phyloP scores from a whole-genome alignment of 495 filamentous ascomycete species.

The Aspergillus baeticus region DNA sequence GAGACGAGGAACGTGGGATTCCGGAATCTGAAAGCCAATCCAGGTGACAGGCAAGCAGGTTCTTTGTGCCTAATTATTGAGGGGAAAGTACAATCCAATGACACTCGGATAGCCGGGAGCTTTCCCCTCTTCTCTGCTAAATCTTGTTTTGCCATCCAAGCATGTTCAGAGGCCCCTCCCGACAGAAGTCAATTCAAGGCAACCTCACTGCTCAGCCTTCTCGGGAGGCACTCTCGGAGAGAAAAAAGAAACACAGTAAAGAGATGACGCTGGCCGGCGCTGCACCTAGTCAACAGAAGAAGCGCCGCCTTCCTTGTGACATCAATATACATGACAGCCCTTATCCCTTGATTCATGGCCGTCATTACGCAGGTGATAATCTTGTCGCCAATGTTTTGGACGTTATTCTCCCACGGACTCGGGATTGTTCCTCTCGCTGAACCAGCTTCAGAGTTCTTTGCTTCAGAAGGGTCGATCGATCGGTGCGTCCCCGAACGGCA shows the following conservation, averaged over 20 bases:
- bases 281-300: background rate
- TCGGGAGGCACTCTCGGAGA: background rate
- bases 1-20: constrained; percentile 9
- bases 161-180: background rate
- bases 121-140: constrained; percentile 2
- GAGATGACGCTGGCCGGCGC: background rate
- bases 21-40: constrained; percentile 6
- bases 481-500: background rate
- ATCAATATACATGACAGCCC: constrained; percentile 3
- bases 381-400: background rate
- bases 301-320: background rate
- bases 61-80: constrained; percentile 7
- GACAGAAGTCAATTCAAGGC: constrained; percentile 1
- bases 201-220: background rate
- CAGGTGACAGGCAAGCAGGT: background rate
- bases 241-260: background rate
- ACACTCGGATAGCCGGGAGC: background rate
- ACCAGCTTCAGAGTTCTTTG: background rate
- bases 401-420: background rate
- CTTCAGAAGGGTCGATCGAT: too few species aligned
- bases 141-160: constrained; percentile 10
- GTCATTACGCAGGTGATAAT: background rate
- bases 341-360: background rate
- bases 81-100: background rate
- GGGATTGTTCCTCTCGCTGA: background rate